These are phyloP conservation scores for Cladosporium oxysporum DNA, from an alignment of 2,329 filamentous ascomycete genomes.

Conservation along the genomic window DNA sequence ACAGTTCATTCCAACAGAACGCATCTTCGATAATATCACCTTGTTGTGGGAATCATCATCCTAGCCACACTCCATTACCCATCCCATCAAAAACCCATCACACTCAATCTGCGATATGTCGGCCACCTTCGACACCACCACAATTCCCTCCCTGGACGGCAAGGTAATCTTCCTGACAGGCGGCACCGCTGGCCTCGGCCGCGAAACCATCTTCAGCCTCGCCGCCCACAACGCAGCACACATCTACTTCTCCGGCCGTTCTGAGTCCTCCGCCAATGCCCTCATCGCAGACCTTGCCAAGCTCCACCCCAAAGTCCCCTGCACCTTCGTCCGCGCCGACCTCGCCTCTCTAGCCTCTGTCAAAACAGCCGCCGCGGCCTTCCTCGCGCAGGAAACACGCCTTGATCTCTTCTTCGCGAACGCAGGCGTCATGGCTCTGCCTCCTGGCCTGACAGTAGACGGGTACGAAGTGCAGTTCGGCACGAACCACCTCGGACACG, in stretches of 20 bases:
- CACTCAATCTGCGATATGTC: not conserved
- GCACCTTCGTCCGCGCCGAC: slow-evolving; percentile 40
- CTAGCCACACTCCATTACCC: not conserved
- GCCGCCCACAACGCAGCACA: slow-evolving; percentile 54
- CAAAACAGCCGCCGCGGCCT: slow-evolving; percentile 25
- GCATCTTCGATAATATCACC: not conserved
- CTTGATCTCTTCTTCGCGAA: slow-evolving; percentile 38
- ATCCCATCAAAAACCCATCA: not conserved
- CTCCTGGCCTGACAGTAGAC: slow-evolving; percentile 29
- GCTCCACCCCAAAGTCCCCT: slow-evolving; percentile 34
- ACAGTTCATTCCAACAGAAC: not conserved
- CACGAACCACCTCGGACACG: slow-evolving; percentile 39
- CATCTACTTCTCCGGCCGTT: slow-evolving; percentile 54
- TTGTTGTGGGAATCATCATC: not conserved
- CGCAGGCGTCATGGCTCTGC: slow-evolving; percentile 34
- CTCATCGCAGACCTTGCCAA: slow-evolving; percentile 39
- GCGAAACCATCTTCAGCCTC: slow-evolving; percentile 48
- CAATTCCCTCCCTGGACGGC: slow-evolving; percentile 44
- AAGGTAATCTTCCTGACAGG: slow-evolving; percentile 49
- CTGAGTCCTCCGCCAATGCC: slow-evolving; percentile 49
- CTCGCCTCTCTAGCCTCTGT: slow-evolving; percentile 31
- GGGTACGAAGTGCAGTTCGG: slow-evolving; percentile 40
- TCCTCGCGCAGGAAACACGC: slow-evolving; percentile 25
- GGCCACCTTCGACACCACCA: slow-evolving; percentile 31
- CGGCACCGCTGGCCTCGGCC: slow-evolving; percentile 31